These are phyloP conservation scores for Quercus variabilis DNA, from an alignment of 306 rosid species.

Conservation along the genomic window DNA sequence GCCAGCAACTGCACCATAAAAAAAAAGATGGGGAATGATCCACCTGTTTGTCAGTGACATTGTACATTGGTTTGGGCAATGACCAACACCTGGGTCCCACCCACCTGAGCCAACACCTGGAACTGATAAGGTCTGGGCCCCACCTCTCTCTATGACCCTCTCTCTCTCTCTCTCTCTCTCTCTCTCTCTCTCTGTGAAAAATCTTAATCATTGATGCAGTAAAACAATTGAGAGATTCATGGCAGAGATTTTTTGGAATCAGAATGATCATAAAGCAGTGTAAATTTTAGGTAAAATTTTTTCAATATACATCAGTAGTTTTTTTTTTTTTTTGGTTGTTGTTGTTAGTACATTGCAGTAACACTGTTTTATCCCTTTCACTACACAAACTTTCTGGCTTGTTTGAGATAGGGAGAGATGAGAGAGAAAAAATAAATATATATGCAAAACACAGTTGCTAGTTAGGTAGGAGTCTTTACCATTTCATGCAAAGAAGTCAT, in stretches of 20 bases:
- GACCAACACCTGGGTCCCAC: constrained; percentile 60
- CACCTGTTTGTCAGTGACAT: constrained; percentile 99
- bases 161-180: constrained; percentile 15
- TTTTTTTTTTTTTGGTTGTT: background rate
- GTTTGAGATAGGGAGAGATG: constrained; percentile 15
- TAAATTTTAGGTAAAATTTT: constrained; percentile 9
- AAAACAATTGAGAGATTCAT: constrained; percentile 44
- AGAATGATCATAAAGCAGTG: constrained; percentile 24
- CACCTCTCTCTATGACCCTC: constrained; percentile 46
- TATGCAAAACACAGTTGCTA: constrained; percentile 21
- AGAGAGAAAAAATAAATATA: background rate
- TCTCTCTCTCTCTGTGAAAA: background rate
- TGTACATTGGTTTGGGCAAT: constrained; percentile 77
- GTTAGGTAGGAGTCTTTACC: constrained; percentile 56
- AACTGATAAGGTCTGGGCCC: constrained; percentile 78
- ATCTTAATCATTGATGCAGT: constrained; percentile 76
- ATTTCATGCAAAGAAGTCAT: constrained; percentile 32
- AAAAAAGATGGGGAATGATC: constrained; percentile 72
- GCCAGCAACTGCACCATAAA: constrained; percentile 55
- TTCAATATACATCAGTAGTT: background rate
- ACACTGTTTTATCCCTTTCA: constrained; percentile 52
- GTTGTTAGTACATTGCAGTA: constrained; percentile 1
- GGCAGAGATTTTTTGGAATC: constrained; percentile 31
- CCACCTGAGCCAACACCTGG: constrained; percentile 95
- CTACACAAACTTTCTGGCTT: constrained; percentile 37